Evolutionary conservation across 176 grass and related monocot genomes (phyloP).

Genomic region (maize (Zea mays)): Zm-B73-REFERENCE-NAM-5.0 NC_050097.1:218736001-218736500

Average conservation of each 20-base stretch:
- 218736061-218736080: neutral
- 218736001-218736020: slow-evolving; percentile 1
- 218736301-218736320: neutral
- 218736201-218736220: slow-evolving; percentile 43
- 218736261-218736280: slow-evolving; percentile 74
- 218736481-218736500: neutral
- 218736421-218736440: neutral
- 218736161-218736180: slow-evolving; percentile 42
- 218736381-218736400: neutral
- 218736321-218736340: neutral
- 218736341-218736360: slow-evolving; percentile 10
- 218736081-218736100: slow-evolving; percentile 29
- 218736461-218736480: neutral
- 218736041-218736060: neutral
- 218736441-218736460: neutral
- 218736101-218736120: slow-evolving; percentile 27
- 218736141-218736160: slow-evolving; percentile 46
- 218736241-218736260: slow-evolving; percentile 74
- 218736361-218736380: neutral
- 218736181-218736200: slow-evolving; percentile 31
- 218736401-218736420: neutral
- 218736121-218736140: slow-evolving; percentile 51
- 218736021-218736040: neutral
- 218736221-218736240: slow-evolving; percentile 72
- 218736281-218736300: slow-evolving; percentile 85